Evolutionary conservation across 1,139 yeast genomes (phyloP), one percentile per base, ranked within the genome.

Genomic region (Meyerozyma athensensis): DNA sequence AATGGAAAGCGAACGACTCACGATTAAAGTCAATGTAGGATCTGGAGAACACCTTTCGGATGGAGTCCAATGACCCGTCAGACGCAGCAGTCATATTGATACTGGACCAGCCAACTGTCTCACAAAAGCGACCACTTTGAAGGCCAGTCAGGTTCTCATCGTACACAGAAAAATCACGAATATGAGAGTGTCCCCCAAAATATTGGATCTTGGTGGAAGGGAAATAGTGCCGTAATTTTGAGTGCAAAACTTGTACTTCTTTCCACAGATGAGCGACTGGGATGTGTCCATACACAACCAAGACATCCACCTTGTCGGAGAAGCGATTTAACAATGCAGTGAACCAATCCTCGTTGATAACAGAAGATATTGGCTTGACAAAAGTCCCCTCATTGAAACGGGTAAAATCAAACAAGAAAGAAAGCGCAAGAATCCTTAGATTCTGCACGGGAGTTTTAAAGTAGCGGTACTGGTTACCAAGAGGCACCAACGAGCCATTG

Each of bases 121-220:
- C 98, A 53, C 95, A 77, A 52, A 85, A 92, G 37, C 97, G 70
- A 0, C 98, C 98, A 50, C 96, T 85, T 59, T 90, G 95, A 19
- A 92, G 59, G 0, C 82, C 96, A 0, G 86, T 78, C 21, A 94
- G 76, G 39, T 64, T 65, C 2, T 65, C 61, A 54, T 92, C 98
- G 42, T 79, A 70, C 4, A 79, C 66, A 5, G 76, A 72, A 56
- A 82, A 90, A 59, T 92, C 97, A 44, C 98, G 70, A 26, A 92
- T 79, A 57, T 92, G 98, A 30, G 95, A 81, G 59, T 92, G 98
- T 1, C 97, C 98, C 1, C 97, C 97, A 57, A 92, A 81, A 53
- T 85, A 85, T 53, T 87, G 96, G 36, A 92, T 85, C 1, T 81
- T 69, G 0, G 74, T 72, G 19, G 68, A 53, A 2, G 95, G 90